phyloP scores from a whole-genome alignment of 371 early-diverging fungal species.

The Rhizopus microsporus region DNA sequence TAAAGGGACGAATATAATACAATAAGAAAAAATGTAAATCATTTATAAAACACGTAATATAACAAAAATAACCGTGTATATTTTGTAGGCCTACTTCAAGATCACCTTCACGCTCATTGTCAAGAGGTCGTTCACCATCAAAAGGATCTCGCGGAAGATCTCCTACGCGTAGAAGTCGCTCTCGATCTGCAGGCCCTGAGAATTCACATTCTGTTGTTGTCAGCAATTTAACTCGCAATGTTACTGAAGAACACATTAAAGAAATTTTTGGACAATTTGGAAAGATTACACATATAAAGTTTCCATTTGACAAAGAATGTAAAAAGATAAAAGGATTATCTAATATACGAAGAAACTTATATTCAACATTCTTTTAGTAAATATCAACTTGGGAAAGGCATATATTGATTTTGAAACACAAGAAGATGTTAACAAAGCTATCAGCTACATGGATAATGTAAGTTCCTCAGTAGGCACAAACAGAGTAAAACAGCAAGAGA shows the following conservation, averaged over 20 bases:
- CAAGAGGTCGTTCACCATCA: constrained; percentile 8
- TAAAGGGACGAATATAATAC: not conserved
- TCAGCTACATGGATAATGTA: constrained; percentile 59
- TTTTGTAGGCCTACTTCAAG: constrained; percentile 11
- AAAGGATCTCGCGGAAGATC: constrained; percentile 6
- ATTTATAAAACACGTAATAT: too few species aligned
- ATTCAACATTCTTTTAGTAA: constrained; percentile 27
- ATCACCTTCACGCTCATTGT: constrained; percentile 22
- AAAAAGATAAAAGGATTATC: constrained; percentile 11
- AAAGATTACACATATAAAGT: constrained; percentile 33
- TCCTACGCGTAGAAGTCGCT: constrained; percentile 14
- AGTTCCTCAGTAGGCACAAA: not conserved
- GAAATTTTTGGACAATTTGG: constrained; percentile 54
- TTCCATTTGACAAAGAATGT: constrained; percentile 48
- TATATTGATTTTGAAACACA: constrained; percentile 58
- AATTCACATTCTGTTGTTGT: constrained; percentile 27
- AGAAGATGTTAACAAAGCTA: constrained; percentile 55
- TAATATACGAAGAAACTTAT: not conserved
- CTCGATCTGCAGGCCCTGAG: constrained; percentile 24
- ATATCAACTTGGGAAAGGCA: constrained; percentile 56
- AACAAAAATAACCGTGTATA: too few species aligned
- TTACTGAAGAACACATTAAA: constrained; percentile 44
- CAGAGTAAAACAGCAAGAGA: not conserved
- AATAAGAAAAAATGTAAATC: too few species aligned
- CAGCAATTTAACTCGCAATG: constrained; percentile 48